Percentiles rank a stretch among this genome's conserved stretches.
Conservation (phyloP, 2,329 filamentous ascomycete genomes). For the Didymella exigua region DNA sequence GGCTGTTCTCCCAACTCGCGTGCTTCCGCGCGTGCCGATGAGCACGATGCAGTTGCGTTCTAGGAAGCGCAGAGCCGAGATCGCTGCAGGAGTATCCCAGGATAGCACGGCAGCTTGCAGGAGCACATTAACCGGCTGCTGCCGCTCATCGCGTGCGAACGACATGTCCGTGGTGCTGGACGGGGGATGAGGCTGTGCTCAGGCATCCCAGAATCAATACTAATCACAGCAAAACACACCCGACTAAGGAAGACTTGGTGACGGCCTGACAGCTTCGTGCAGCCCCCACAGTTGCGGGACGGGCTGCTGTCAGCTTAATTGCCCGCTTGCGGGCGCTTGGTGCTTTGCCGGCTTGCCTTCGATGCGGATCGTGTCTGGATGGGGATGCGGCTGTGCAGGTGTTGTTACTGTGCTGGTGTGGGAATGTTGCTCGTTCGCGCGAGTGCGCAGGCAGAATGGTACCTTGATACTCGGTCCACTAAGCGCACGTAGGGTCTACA, state of each 20-base stretch:
- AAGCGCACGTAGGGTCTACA: not conserved
- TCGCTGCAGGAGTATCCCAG: too few species aligned
- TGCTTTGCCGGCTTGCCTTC: not conserved
- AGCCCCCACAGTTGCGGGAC: not conserved
- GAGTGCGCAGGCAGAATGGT: not conserved
- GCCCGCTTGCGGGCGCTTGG: not conserved
- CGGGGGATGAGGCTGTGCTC: conserved; percentile 1
- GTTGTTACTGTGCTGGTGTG: not conserved
- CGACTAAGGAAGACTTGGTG: not conserved
- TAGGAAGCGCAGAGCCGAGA: too few species aligned
- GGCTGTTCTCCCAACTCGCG: too few species aligned
- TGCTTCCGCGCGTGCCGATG: too few species aligned
- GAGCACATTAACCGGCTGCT: not conserved
- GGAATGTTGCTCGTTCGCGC: not conserved
- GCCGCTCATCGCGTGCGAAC: not conserved
- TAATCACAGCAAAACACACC: not conserved
- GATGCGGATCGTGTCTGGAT: not conserved
- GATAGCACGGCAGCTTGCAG: not conserved
- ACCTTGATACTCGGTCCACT: not conserved
- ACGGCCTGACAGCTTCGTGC: too few species aligned
- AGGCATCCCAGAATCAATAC: conserved; percentile 10
- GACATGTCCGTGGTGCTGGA: not conserved
- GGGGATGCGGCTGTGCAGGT: not conserved
- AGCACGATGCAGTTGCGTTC: too few species aligned
- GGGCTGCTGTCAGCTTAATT: not conserved